These are phyloP conservation scores for Penicillium paneum DNA, from an alignment of 2,329 filamentous ascomycete species.

Conservation along the genomic window DNA sequence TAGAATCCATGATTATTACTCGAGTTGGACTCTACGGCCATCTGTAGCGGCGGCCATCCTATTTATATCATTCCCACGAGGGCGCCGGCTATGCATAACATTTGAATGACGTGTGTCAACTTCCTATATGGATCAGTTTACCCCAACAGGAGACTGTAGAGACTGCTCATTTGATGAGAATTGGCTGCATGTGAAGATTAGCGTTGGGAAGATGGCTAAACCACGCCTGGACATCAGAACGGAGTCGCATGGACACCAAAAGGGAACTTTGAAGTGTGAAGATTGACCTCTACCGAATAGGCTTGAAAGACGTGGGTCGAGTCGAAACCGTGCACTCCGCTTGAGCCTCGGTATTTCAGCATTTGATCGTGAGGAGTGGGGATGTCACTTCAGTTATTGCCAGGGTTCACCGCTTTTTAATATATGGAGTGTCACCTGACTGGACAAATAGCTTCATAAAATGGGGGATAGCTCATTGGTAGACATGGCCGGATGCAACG, in stretches of 20 bases:
- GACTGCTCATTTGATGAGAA: constrained; percentile 7
- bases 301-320: not conserved
- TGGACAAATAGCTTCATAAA: too few relatives aligned
- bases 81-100: not conserved
- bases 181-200: constrained; percentile 17
- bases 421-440: too few relatives aligned
- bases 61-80: constrained; percentile 18
- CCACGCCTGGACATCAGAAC: not conserved
- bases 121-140: constrained; percentile 13
- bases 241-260: not conserved
- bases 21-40: not conserved
- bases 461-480: too few relatives aligned
- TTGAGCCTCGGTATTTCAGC: constrained; percentile 3
- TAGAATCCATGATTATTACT: constrained; percentile 19
- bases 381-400: not conserved
- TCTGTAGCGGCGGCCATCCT: not conserved
- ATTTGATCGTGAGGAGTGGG: constrained; percentile 2
- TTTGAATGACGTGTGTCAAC: constrained; percentile 11
- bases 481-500: too few relatives aligned
- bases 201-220: constrained; percentile 2
- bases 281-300: constrained; percentile 1
- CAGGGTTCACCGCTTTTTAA: too few relatives aligned
- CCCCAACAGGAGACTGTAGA: constrained; percentile 14
- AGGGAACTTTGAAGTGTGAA: not conserved
- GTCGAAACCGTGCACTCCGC: not conserved